Evolutionary conservation across 2,329 filamentous ascomycete species (phyloP), one percentile per base, ranked within the genome.

Genomic region (Cladosporium velox): DNA sequence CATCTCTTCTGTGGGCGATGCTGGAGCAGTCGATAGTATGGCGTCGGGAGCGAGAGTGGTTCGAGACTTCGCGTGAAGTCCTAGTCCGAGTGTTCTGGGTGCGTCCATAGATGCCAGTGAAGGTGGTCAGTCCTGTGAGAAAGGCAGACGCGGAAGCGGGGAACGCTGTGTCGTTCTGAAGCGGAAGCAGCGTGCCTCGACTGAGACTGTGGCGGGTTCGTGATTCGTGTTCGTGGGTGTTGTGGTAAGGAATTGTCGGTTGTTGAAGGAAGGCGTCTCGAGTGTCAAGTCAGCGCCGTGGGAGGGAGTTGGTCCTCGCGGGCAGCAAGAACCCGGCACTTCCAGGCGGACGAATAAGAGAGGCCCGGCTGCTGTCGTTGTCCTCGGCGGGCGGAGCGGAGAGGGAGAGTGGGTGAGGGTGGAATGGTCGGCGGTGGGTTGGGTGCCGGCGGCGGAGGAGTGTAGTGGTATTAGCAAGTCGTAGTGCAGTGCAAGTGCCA

Each of bases 11-110:
- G 70, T 72, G 52, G 75, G 74, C 12, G 74, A 75, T 26, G 72
- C 71, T 15, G 74, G 75, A 32, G 75, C 75, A 44, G 75, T 76
- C 32, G 75, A 76, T 57, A 76, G 70, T 18, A 72, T 66, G 52
- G 67, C 67, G 63, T 74, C 69, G 21, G 70, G 66, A 34, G 63
- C 59, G 59, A 68, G 32, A 8, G 63, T 14, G 28, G 66, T 18
- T 6, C 52, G 59, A 21, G 57, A 5, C 7, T 59, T 65, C 54
- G 55, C 62, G 21, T 65, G 41, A 12, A 70, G 66, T 38, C 66
- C 69, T 38, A 67, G 66, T 51, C 69, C 69, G 58, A 57, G 55
- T 28, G 28, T 54, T 60, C 55, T 59, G 35, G 55, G 55, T 54
- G 55, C 34, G 24, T 59, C 51, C 59, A 59, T 59, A 34, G 10